Evolutionary conservation across 2,329 filamentous ascomycete species (phyloP), one percentile per base, ranked within the genome.

Genomic region (Helminthosporium solani): DNA sequence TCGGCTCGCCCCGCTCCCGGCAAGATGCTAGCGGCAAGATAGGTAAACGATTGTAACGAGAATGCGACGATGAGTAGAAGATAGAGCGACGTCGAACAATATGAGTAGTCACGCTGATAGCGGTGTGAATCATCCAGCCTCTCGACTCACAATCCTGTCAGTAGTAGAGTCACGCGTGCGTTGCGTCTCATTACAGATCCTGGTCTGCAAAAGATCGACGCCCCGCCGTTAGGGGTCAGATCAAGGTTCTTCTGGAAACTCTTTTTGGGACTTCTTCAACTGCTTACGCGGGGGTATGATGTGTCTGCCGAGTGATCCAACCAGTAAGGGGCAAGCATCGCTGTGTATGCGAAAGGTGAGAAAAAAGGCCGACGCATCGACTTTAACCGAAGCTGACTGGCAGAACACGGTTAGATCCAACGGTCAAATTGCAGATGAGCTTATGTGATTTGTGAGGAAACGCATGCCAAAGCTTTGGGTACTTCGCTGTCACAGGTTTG

Each of bases 351-450:
- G 7, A 36, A 20, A 18, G 4, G 34, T 12, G 16, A 15, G 27
- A 23, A 18, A 7, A 9, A 12, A n/a, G 23, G 20, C 27, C 16
- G 18, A 9, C 9, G 18, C 21, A 15, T 18, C 18, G 28, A 41
- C 25, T 45, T 49, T 49, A 49, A 40, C 47, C 47, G 47, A 42
- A 27, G 30, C 33, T 33, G 19, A 39, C 19, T 21, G 34, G 27
- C 46, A n/a, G 25, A 14, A 49, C 21, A 12, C 7, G 31, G 47
- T 40, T 46, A 46, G 42, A 33, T 11, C 42, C 37, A 40, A 46
- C 42, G 12, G 23, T 33, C 14, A 27, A 28, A 27, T 33, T 14
- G 18, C 31, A 14, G 6, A 5, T 14, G 12, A 6, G 6, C 5
- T 16, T 9, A 4, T 18, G 4, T 35, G 19, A 19, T 18, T 35